Percentiles rank a stretch among this genome's conserved stretches.
These are phyloP conservation scores for Miamiensis avidus DNA, from an alignment of 169 alveolate species.

Conservation along the genomic window DNA sequence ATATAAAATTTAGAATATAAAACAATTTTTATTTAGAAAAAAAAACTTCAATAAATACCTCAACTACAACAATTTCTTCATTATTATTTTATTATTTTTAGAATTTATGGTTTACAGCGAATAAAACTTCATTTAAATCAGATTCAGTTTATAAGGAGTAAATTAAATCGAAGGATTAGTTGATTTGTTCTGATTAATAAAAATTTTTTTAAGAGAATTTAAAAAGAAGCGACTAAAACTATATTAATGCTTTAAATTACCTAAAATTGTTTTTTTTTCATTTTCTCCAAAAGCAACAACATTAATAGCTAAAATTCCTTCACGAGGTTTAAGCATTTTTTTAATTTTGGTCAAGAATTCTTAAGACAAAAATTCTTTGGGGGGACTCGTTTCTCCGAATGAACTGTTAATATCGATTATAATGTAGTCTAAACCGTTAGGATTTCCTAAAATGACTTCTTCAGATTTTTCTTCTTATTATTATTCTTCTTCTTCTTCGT, in stretches of 20 bases:
- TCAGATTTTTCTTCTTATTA: neutral
- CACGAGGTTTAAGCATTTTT: conserved; percentile 5
- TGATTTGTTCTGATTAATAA: neutral
- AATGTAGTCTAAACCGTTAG: conserved; percentile 14
- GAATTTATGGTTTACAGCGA: conserved; percentile 1
- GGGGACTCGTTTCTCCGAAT: conserved; percentile 27
- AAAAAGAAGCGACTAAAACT: too few relatives aligned
- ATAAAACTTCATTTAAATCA: conserved; percentile 13
- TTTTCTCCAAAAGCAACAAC: conserved; percentile 16
- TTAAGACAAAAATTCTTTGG: conserved; percentile 24
- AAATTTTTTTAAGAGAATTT: too few relatives aligned
- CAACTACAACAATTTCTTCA: neutral
- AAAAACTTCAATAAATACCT: neutral
- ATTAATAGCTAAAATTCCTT: conserved; percentile 35
- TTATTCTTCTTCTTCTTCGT: neutral
- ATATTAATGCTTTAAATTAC: neutral
- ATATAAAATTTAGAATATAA: neutral
- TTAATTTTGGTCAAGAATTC: conserved; percentile 25
- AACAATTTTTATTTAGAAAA: too few relatives aligned
- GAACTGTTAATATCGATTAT: conserved; percentile 34
- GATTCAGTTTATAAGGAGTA: conserved; percentile 4
- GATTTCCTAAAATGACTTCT: conserved; percentile 4
- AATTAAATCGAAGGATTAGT: conserved; percentile 1
- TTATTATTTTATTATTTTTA: conserved; percentile 8
- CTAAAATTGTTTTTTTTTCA: conserved; percentile 3